phyloP scores from a whole-genome alignment of 495 filamentous ascomycete species.

The Xylaria nigripes region DNA sequence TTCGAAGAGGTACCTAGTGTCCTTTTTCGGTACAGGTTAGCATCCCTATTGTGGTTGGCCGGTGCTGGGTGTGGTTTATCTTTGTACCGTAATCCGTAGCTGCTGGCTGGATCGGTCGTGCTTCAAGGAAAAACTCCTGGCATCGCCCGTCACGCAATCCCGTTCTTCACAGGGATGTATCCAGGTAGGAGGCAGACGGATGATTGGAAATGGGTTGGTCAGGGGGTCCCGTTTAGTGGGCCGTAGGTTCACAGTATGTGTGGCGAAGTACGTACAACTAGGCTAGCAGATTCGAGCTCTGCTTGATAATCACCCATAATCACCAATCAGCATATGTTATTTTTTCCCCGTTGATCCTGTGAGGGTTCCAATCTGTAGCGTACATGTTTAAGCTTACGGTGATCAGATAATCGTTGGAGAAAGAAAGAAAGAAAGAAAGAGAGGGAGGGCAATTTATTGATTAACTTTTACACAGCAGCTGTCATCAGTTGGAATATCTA shows the following conservation, averaged over 20 bases:
- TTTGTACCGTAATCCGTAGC: too few species aligned
- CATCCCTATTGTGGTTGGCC: background rate
- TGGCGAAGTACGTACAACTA: slow-evolving; percentile 1
- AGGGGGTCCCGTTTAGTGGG: background rate
- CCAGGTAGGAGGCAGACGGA: background rate
- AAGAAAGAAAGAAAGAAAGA: too few species aligned
- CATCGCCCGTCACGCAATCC: background rate
- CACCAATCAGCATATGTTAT: background rate
- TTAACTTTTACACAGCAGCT: too few species aligned
- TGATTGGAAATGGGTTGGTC: background rate
- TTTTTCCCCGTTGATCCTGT: background rate
- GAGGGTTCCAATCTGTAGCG: too few species aligned
- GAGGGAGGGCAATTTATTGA: too few species aligned
- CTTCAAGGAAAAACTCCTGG: background rate
- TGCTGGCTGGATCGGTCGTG: background rate
- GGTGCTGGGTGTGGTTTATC: too few species aligned
- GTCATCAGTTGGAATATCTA: too few species aligned
- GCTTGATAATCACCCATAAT: slow-evolving; percentile 10
- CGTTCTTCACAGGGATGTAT: background rate
- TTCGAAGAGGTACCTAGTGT: background rate
- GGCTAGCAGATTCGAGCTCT: too few species aligned
- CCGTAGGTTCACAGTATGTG: background rate
- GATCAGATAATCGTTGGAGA: too few species aligned
- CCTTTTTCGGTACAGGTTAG: background rate
- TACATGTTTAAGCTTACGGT: too few species aligned